A percentile compares a stretch with the other conserved stretches of the same genome.
phyloP scores from a whole-genome alignment of 2,329 filamentous ascomycete species.

The Calonectria henricotiae region DNA sequence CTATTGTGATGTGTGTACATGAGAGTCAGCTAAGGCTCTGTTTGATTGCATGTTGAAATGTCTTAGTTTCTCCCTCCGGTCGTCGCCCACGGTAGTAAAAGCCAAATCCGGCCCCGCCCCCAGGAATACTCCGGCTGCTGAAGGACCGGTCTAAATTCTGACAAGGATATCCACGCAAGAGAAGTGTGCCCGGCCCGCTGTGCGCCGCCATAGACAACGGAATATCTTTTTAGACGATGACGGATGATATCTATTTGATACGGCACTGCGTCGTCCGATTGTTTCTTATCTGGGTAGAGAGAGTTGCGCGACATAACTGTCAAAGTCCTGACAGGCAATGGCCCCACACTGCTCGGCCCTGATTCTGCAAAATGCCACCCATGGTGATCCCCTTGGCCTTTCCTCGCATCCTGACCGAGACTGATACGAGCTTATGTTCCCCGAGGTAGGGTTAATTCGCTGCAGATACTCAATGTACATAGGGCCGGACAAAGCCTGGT shows the following conservation, averaged over 20 bases:
- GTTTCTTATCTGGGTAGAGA: background rate
- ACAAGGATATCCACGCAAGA: constrained; percentile 21
- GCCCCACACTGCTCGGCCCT: constrained; percentile 2
- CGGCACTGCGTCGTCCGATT: constrained; percentile 7
- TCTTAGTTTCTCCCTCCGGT: constrained; percentile 7
- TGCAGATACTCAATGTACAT: constrained; percentile 10
- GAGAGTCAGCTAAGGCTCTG: background rate
- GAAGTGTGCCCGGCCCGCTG: background rate
- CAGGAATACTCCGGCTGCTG: constrained; percentile 11
- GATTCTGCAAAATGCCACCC: constrained; percentile 10
- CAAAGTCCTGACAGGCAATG: background rate
- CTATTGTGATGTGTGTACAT: background rate
- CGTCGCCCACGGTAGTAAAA: constrained; percentile 4
- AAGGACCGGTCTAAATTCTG: constrained; percentile 21
- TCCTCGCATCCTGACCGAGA: background rate
- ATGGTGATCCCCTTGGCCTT: constrained; percentile 3
- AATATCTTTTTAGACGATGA: constrained; percentile 16
- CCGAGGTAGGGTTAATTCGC: constrained; percentile 9
- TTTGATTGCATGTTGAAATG: constrained; percentile 27
- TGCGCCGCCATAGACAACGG: constrained; percentile 12
- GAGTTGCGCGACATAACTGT: constrained; percentile 27
- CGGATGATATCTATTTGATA: constrained; percentile 2
- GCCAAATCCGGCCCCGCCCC: constrained; percentile 29
- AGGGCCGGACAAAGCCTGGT: constrained; percentile 28
- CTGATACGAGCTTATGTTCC: constrained; percentile 25